A percentile compares a stretch with the other conserved stretches of the same genome.
Evolutionary conservation across 305 asterid genomes (phyloP).

Genomic region (Stenogyne calaminthoides): DNA sequence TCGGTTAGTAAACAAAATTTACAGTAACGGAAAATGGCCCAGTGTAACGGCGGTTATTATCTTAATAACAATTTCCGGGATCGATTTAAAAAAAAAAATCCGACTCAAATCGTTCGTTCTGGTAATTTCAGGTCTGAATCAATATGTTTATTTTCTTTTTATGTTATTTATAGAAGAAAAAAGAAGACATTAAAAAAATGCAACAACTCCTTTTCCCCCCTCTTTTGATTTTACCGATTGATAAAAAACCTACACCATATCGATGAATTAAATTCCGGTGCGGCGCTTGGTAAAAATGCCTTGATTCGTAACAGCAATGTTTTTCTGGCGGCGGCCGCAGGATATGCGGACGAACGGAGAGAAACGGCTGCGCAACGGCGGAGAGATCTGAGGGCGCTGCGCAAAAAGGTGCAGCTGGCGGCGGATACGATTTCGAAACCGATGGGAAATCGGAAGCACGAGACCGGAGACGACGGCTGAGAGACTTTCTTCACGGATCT

Average conservation of each 20-base stretch:
- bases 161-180: conserved; percentile 9
- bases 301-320: conserved; percentile 26
- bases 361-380: conserved; percentile 26
- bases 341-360: conserved; percentile 39
- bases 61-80: background rate
- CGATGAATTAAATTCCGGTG: conserved; percentile 35
- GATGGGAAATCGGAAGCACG: conserved; percentile 62
- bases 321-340: conserved; percentile 31
- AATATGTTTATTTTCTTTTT: conserved; percentile 6
- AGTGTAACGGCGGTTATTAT: conserved; percentile 3
- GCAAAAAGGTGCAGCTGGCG: conserved; percentile 33
- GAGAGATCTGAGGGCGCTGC: conserved; percentile 23
- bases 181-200: conserved; percentile 18
- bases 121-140: conserved; percentile 26
- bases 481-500: conserved; percentile 53
- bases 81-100: background rate
- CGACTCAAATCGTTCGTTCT: background rate
- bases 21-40: background rate
- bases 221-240: background rate
- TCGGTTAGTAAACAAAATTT: background rate
- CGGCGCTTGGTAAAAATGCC: conserved; percentile 33
- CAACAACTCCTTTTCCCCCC: conserved; percentile 25
- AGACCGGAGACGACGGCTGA: conserved; percentile 67
- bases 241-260: conserved; percentile 16
- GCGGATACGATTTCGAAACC: conserved; percentile 14